Conservation (phyloP, 106 monocot genomes). For the Apostasia shenzhenica region DNA sequence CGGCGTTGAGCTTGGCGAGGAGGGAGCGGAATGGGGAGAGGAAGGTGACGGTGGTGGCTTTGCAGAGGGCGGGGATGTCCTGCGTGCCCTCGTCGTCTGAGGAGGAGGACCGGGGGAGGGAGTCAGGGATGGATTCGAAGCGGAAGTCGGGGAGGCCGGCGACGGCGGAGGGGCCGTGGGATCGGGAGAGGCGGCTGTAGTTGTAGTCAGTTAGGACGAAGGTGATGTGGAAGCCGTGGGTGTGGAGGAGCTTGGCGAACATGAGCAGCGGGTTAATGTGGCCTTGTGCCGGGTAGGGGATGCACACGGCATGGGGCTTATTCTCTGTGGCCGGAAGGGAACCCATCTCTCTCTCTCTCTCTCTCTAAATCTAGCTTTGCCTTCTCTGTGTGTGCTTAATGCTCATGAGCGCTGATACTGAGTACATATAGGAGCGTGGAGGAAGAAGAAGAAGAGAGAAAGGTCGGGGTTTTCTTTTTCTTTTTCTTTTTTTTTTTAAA, state of each 20-base stretch:
- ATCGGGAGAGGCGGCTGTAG: slow-evolving; percentile 28
- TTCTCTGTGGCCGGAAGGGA: not conserved
- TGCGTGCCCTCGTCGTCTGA: slow-evolving; percentile 10
- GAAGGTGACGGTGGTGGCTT: slow-evolving; percentile 2
- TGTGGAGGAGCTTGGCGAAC: slow-evolving; percentile 32
- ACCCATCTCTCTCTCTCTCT: slow-evolving; percentile 2
- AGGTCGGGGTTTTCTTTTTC: too few species aligned
- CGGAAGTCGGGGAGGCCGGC: slow-evolving; percentile 10
- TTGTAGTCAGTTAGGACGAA: slow-evolving; percentile 56
- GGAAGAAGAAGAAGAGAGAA: too few species aligned
- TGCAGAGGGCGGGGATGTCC: slow-evolving; percentile 6
- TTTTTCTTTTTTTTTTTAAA: too few species aligned
- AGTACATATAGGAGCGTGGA: too few species aligned
- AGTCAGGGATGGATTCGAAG: slow-evolving; percentile 14
- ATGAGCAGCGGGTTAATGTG: slow-evolving; percentile 30
- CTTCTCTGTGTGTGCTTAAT: too few species aligned
- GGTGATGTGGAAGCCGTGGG: slow-evolving; percentile 42
- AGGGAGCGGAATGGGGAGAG: slow-evolving; percentile 1
- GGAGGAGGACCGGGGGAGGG: not conserved
- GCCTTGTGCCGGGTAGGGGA: slow-evolving; percentile 38
- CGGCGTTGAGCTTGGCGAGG: not conserved
- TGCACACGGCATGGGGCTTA: slow-evolving; percentile 24
- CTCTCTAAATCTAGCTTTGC: too few species aligned
- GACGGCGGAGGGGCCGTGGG: not conserved
- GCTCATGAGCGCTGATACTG: too few species aligned